Evolutionary conservation across 805 yeast species (phyloP), one percentile per base, ranked within the genome.

Genomic region (Metschnikowia drakensbergensis): DNA sequence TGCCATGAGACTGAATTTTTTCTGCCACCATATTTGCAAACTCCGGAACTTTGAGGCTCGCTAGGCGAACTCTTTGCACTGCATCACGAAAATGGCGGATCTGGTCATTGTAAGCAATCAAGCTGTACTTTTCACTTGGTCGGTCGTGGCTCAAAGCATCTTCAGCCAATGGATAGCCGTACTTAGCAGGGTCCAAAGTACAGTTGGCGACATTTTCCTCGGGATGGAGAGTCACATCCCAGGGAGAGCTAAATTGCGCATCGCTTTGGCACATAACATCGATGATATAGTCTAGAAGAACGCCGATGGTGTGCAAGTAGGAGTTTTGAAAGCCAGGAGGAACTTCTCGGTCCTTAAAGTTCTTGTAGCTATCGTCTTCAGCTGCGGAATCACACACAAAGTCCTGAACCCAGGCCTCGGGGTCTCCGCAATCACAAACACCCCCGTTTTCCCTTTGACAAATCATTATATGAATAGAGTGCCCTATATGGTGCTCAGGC

Each of bases 401-500:
- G 1, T 73, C 65, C 11, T 64, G 64, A 4, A 71, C 76, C 90
- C 95, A 89, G 0, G 95, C 95, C 59, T 87, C 96, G 0, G 82
- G 80, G 59, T 89, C 96, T 3, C 96, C 96, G 64, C 96, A 88
- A 60, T 88, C 96, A 63, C 95, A 86, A 17, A 84, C 86, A 0
- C 94, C 94, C 34, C 91, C 88, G 49, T 80, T 85, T 51, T 81
- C 86, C 45, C 87, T 72, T 37, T 79, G 80, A 49, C 84, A 79
- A 5, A 86, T 80, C 35, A 80, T 73, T 13, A 82, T 77, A 48
- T 83, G 79, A 6, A 86, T 83, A 41, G 81, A 78, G 63, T 91
- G 98, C 39, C 82, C 92, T 32, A 62, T 60, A 65, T 91, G 98
- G 47, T 77, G 74, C 3, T 79, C 81, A 2, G 82, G 80, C 43